These are phyloP conservation scores for Eremochloa ophiuroides DNA, from an alignment of 176 grass and related monocot genomes.

Conservation along the genomic window DNA sequence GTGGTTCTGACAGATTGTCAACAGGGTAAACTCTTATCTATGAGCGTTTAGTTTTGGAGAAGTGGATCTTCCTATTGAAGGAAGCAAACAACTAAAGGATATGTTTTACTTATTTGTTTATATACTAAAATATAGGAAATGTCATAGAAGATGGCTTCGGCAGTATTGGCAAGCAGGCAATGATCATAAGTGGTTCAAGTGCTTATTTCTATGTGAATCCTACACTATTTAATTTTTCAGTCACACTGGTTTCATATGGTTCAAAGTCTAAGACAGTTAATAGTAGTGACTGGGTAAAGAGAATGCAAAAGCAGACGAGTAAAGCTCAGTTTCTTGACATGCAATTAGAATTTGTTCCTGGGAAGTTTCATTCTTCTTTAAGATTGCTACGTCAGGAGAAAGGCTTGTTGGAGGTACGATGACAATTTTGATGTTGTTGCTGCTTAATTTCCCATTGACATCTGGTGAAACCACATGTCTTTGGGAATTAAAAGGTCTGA, in stretches of 20 bases:
- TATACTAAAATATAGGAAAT: constrained; percentile 50
- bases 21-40: constrained; percentile 42
- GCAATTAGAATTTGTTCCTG: constrained; percentile 64
- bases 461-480: constrained; percentile 16
- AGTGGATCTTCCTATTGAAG: constrained; percentile 14
- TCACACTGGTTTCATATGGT: constrained; percentile 57
- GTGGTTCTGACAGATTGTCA: constrained; percentile 63
- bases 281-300: constrained; percentile 63
- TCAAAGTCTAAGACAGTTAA: constrained; percentile 65
- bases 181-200: constrained; percentile 56
- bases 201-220: constrained; percentile 86
- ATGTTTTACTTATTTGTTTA: constrained; percentile 18
- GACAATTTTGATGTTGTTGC: neutral
- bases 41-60: constrained; percentile 15
- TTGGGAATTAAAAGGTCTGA: constrained; percentile 4
- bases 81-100: constrained; percentile 24
- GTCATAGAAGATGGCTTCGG: constrained; percentile 30
- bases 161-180: constrained; percentile 53
- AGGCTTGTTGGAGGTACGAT: constrained; percentile 73
- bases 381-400: constrained; percentile 70
- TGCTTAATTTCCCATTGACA: constrained; percentile 7
- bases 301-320: constrained; percentile 59
- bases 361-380: constrained; percentile 65
- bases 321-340: constrained; percentile 70
- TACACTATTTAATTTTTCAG: constrained; percentile 52